Evolutionary conservation across 768 basidiomycete genomes (phyloP).

Genomic region (Macrocybe gigantea): DNA sequence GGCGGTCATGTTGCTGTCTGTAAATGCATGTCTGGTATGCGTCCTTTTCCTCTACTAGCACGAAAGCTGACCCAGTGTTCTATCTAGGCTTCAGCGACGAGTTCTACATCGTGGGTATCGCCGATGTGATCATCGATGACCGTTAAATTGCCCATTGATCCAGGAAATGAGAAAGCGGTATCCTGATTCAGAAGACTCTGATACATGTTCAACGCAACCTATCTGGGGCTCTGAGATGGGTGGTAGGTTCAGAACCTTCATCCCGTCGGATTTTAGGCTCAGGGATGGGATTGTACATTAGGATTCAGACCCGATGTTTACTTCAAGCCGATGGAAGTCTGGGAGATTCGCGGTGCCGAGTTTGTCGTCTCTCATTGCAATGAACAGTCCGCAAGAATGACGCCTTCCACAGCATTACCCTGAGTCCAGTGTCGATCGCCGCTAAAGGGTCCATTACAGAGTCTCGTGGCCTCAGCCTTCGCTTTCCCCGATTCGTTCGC

Average conservation of each 20-base stretch:
- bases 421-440: constrained; percentile 82
- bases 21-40: constrained; percentile 83
- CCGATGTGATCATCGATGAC: no score
- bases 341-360: constrained; percentile 87
- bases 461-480: constrained; percentile 67
- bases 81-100: constrained; percentile 72
- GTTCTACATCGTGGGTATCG: constrained; percentile 58
- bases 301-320: constrained; percentile 63
- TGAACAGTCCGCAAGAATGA: background rate
- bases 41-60: background rate
- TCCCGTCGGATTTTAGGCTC: constrained; percentile 2
- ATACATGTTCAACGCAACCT: constrained; percentile 44
- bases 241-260: constrained; percentile 33
- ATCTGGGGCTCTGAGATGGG: constrained; percentile 61
- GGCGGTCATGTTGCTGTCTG: constrained; percentile 72
- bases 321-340: constrained; percentile 71
- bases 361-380: constrained; percentile 18
- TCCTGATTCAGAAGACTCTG: constrained; percentile 39
- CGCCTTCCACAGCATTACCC: constrained; percentile 50
- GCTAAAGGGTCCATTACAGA: constrained; percentile 53
- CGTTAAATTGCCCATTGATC: background rate
- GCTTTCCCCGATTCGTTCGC: constrained; percentile 84
- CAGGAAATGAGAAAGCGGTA: constrained; percentile 54
- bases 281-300: constrained; percentile 16
- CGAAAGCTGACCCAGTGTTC: constrained; percentile 1